Evolutionary conservation across 2,329 filamentous ascomycete species (phyloP), one percentile per base, ranked within the genome.

Genomic region (Colletotrichum navitas): DNA sequence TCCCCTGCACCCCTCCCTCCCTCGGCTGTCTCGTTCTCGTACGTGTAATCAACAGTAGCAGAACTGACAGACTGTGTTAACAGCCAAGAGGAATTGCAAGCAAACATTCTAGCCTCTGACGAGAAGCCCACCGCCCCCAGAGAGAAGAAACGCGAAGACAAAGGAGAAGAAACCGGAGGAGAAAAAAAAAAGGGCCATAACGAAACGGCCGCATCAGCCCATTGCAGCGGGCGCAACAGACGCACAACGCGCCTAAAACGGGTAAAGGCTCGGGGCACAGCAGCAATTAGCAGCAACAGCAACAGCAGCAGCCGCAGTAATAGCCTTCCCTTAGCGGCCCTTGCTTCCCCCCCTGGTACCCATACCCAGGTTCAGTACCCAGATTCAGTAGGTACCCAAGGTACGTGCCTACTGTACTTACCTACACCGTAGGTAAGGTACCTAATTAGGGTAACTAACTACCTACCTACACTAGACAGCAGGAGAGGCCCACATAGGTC

Each of bases 181-280:
- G 21, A 36, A 41, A 39, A 32, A 51, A 4, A 41, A 16, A 51
- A 61, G 34, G 36, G 11, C 29, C 18, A 36, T 18, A n/a, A 21
- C 32, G 11, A 24, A 14, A 64, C 51, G 52, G 52, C 68, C 64
- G 64, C 68, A 68, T 54, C 51, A 45, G 58, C 64, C 58, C 66
- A 63, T 43, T 32, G 14, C 63, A 68, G 64, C 68, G 68, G 68
- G 68, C 68, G 68, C 68, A 71, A 63, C 58, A 68, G 65, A 68
- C 68, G 64, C 64, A 62, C 56, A 58, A 68, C 51, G 52, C 49
- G 59, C 59, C 68, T 58, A 54, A 49, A 68, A 60, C 58, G 45
- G 64, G 65, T 52, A 45, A 45, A 29, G 26, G 18, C 43, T 58
- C 21, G 64, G 51, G 52, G 64, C 51, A 63, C 64, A 52, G 58